Percentiles rank a stretch among this genome's conserved stretches.
These are phyloP conservation scores for Pontederia paniculata DNA, from an alignment of 176 grass and related monocot species.

Conservation along the genomic window DNA sequence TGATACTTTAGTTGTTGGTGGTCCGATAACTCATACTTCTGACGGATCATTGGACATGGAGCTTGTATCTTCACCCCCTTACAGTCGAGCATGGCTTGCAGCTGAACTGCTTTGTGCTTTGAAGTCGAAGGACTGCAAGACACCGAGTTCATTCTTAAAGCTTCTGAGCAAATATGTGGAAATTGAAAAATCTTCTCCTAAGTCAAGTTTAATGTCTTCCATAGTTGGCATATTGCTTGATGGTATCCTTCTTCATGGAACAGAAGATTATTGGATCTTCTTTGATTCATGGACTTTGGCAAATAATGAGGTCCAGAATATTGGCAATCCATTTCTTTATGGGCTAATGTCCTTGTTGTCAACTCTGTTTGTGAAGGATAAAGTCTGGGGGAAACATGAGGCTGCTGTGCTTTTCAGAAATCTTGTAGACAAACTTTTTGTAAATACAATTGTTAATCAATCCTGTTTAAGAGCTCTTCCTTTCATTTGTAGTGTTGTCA, in stretches of 20 bases:
- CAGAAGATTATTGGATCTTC: conserved; percentile 43
- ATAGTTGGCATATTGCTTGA: conserved; percentile 53
- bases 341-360: conserved; percentile 58
- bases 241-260: conserved; percentile 39
- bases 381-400: conserved; percentile 40
- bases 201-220: conserved; percentile 24
- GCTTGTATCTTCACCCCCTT: conserved; percentile 24
- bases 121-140: conserved; percentile 55
- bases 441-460: conserved; percentile 29
- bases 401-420: conserved; percentile 44
- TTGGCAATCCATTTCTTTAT: conserved; percentile 53
- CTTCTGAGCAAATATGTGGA: conserved; percentile 51
- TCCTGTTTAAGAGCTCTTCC: conserved; percentile 47
- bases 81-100: conserved; percentile 67
- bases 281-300: conserved; percentile 67
- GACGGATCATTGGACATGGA: conserved; percentile 21
- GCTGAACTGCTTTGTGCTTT: conserved; percentile 76
- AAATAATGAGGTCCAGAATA: conserved; percentile 51
- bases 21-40: conserved; percentile 28
- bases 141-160: conserved; percentile 51
- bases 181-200: conserved; percentile 26
- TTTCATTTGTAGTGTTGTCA: conserved; percentile 45
- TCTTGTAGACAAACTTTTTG: conserved; percentile 39
- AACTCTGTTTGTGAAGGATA: conserved; percentile 30
- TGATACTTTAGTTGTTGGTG: conserved; percentile 54